phyloP scores from a whole-genome alignment of 208 protist genomes.

The Trypanosoma caninum region DNA sequence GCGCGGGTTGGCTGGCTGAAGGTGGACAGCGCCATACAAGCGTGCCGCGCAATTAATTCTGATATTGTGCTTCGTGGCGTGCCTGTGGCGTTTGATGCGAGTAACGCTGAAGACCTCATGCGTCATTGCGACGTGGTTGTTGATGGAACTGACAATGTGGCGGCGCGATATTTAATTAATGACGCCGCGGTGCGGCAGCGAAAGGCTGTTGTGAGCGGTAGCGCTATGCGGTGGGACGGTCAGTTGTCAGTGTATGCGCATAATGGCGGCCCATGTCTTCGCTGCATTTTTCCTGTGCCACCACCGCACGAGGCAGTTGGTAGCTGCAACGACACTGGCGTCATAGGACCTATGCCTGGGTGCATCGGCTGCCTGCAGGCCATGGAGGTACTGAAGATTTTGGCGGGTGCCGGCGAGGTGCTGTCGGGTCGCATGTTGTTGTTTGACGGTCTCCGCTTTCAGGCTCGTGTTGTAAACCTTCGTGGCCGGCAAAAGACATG shows the following conservation, averaged over 20 bases:
- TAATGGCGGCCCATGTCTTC: slow-evolving; percentile 86
- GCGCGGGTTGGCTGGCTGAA: slow-evolving; percentile 62
- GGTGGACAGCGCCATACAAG: slow-evolving; percentile 69
- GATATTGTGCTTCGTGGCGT: slow-evolving; percentile 36
- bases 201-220: slow-evolving; percentile 92
- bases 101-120: slow-evolving; percentile 80
- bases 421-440: slow-evolving; percentile 80
- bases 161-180: slow-evolving; percentile 93
- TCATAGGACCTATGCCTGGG: slow-evolving; percentile 92
- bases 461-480: slow-evolving; percentile 66
- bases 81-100: slow-evolving; percentile 31
- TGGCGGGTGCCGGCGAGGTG: slow-evolving; percentile 58
- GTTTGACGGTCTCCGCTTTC: slow-evolving; percentile 77
- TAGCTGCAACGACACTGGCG: slow-evolving; percentile 91
- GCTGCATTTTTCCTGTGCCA: slow-evolving; percentile 90
- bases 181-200: slow-evolving; percentile 88
- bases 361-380: slow-evolving; percentile 94
- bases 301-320: slow-evolving; percentile 78
- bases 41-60: slow-evolving; percentile 72
- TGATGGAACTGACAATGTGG: slow-evolving; percentile 93
- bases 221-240: slow-evolving; percentile 93
- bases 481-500: slow-evolving; percentile 53
- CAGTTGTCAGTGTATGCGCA: slow-evolving; percentile 91
- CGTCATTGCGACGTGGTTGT: slow-evolving; percentile 84
- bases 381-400: slow-evolving; percentile 88